Evolutionary conservation across 2,329 filamentous ascomycete species (phyloP).

Genomic region (Neoascochyta sp.): DNA sequence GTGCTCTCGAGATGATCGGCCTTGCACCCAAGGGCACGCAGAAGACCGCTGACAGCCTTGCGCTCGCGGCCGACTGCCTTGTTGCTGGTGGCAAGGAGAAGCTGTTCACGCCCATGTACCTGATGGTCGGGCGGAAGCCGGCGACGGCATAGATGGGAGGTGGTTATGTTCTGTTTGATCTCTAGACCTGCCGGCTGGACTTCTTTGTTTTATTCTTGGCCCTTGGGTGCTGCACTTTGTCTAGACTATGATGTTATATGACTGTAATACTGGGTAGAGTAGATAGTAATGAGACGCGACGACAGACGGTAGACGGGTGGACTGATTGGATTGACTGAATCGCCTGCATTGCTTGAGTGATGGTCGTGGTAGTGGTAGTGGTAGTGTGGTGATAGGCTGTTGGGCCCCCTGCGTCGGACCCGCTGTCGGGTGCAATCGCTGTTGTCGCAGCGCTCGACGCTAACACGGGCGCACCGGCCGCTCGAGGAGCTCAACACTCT

Average conservation of each 20-base stretch:
- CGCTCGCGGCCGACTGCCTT: constrained; percentile 74
- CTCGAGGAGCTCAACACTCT: constrained; percentile 5
- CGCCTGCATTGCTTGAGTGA: too few species aligned
- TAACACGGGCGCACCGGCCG: constrained; percentile 3
- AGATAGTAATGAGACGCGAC: too few species aligned
- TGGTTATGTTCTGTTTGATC: constrained; percentile 13
- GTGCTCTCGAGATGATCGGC: constrained; percentile 68
- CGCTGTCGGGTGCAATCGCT: constrained; percentile 9
- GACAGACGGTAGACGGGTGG: too few species aligned
- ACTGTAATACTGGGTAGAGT: constrained; percentile 25
- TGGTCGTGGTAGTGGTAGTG: too few species aligned
- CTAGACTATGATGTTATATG: constrained; percentile 18
- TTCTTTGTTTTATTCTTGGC: constrained; percentile 3
- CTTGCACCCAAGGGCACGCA: constrained; percentile 79
- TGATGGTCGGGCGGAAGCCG: constrained; percentile 95
- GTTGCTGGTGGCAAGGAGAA: constrained; percentile 83
- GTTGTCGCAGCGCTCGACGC: constrained; percentile 1
- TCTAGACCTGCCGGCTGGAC: constrained; percentile 12
- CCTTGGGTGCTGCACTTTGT: constrained; percentile 15
- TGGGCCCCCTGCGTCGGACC: too few species aligned
- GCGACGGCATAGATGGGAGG: constrained; percentile 21
- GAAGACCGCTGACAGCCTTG: constrained; percentile 91
- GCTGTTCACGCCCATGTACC: constrained; percentile 98
- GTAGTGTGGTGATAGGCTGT: too few species aligned
- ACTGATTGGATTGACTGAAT: too few species aligned